These are phyloP conservation scores for Aspergillus aculeatinus DNA, from an alignment of 2,329 filamentous ascomycete species.

Conservation along the genomic window DNA sequence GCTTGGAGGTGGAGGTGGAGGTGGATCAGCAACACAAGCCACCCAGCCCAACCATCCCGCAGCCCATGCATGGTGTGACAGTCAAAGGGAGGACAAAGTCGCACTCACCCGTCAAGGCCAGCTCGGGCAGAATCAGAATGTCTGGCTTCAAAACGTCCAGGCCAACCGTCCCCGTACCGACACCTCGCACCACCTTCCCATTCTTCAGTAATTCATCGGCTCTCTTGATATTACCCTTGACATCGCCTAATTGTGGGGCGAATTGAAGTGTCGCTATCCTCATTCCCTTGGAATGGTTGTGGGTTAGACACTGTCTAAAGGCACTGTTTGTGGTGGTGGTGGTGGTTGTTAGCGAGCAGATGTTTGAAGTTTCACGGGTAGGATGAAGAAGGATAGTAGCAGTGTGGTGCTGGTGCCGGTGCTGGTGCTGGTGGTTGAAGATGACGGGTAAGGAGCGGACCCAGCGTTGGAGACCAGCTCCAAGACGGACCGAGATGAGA, in stretches of 20 bases:
- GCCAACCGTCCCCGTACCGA: conserved; percentile 9
- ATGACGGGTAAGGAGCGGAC: not conserved
- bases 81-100: conserved; percentile 2
- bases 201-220: conserved; percentile 45
- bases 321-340: not conserved
- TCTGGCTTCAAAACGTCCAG: conserved; percentile 44
- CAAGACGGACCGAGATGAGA: not conserved
- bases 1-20: not conserved
- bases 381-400: not conserved
- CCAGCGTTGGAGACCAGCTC: not conserved
- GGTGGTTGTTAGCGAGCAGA: not conserved
- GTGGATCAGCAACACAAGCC: not conserved
- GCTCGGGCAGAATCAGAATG: conserved; percentile 61
- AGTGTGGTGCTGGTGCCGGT: not conserved
- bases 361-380: not conserved
- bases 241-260: conserved; percentile 43
- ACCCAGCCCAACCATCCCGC: not conserved
- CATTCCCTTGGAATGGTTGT: conserved; percentile 33
- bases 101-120: conserved; percentile 58
- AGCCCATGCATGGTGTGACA: conserved; percentile 3
- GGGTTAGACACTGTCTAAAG: not conserved
- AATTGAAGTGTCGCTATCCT: conserved; percentile 51
- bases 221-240: conserved; percentile 46
- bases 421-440: not conserved
- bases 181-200: conserved; percentile 24